Evolutionary conservation across 2,329 filamentous ascomycete species (phyloP), one percentile per base, ranked within the genome.

Genomic region (Fusarium chuoi): DNA sequence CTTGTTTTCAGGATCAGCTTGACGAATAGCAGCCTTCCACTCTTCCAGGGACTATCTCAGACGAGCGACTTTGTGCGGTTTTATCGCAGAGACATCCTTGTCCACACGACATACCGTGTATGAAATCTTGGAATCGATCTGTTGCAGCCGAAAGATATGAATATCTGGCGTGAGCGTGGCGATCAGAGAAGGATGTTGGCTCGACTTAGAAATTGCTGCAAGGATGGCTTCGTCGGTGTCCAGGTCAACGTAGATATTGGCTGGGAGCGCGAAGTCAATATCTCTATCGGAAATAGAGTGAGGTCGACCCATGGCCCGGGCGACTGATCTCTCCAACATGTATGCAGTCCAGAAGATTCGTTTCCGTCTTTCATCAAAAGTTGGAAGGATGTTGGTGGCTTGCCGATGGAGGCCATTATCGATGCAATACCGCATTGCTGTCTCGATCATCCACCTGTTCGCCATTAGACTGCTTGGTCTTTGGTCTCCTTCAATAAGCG

Each of bases 261-360:
- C 55, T 13, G 61, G 61, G 4, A 61, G 44, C 15, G 24, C 4
- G 7, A 42, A 24, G 13, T 61, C 44, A 18, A 64, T 64, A 15
- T 64, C 61, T 44, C 61, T 61, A 6, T 61, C 61, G 4, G 55
- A 61, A 18, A 61, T 51, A 26, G 55, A 64, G 15, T 64, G 44
- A n/a, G 61, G 36, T 26, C 61, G 56, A 9, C 61, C 61, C 61
- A 64, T 64, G 17, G 61, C 38, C 7, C 61, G 36, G 6, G 61
- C 55, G 3, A 64, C 12, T 5, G 61, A 64, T 61, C 55, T 38
- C n/a, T 51, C 44, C 15, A 64, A 33, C 44, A 64, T 64, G 3
- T 61, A 64, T 26, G 61, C 3, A 20, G 61, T 64, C 61, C 61
- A 64, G 30, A 64, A 64, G 7, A 61, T 64, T 1, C 44, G 22